Base-by-base conservation (phyloP, 116 monocot genomes). In the Iris pallida region DNA sequence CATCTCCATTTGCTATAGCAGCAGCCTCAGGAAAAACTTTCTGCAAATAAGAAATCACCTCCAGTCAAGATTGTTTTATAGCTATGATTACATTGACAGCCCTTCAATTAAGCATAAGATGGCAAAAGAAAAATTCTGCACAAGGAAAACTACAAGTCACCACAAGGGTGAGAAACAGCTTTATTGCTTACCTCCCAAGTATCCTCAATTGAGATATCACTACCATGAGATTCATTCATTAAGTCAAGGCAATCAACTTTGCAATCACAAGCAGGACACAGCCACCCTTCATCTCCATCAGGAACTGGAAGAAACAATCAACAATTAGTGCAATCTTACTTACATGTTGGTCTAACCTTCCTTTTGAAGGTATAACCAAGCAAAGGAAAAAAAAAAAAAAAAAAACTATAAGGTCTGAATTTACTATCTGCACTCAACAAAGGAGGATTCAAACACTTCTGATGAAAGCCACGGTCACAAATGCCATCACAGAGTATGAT, bases 401-500 rank as follows among this genome's bases (percentile, higher is more conserved):
- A 10, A 66, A 52, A 47, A 65, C 47, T 53, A 40, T 7, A 57
- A 64, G 53, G 6, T 47, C 15, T 42, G 52, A 41, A 7, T 11
- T 88, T 89, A 99, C 98, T 82, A 65, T 93, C 72, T 80, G 88
- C 93, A 61, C 79, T 87, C 69, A 79, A 76, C 53, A 99, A 71
- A 52, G 88, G 88, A 54, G 98, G 98, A 67, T 83, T 80, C 66
- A 99, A 77, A 78, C 98, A 99, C 65, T 79, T 85, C 75, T 93
- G 98, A 57, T 99, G 98, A 65, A 99, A 99, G 15, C 93, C 98
- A 53, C 93, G 75, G 41, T 88, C 82, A 81, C 93, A 99, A 52
- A 68, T 61, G 17, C 98, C 93, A 82, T 99, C 98, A 82, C 98
- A 99, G 12, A 99, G 86, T 53, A 99, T 82, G 55, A 99, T 99